A percentile compares a stretch with the other conserved stretches of the same genome.
Conservation (phyloP, 371 early-diverging fungal genomes). For the Mortierella sp. region DNA sequence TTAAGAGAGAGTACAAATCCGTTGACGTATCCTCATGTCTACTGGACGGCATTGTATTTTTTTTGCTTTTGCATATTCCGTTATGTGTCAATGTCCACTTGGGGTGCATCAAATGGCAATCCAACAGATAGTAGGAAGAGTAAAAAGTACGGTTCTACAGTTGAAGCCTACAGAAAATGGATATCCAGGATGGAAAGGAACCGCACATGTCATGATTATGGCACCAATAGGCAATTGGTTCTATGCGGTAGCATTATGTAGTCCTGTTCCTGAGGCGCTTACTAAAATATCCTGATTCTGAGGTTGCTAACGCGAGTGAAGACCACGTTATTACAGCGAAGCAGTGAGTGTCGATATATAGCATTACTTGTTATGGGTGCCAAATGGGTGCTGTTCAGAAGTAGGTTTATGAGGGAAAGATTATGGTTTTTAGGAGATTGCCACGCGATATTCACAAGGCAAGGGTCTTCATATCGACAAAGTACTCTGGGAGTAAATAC, state of each 20-base stretch:
- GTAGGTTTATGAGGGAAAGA: too few species aligned
- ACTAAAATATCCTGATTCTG: too few species aligned
- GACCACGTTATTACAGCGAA: too few species aligned
- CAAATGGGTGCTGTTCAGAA: too few species aligned
- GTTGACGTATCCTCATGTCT: slow-evolving; percentile 1
- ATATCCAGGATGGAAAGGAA: slow-evolving; percentile 6
- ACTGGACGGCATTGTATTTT: neutral
- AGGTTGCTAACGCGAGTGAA: too few species aligned
- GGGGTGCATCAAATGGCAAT: neutral
- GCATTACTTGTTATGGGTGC: too few species aligned
- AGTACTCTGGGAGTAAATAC: too few species aligned
- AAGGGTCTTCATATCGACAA: too few species aligned
- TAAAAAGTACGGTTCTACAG: neutral
- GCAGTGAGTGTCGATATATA: too few species aligned
- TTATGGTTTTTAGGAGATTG: neutral
- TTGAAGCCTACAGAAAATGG: neutral
- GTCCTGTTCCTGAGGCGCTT: too few species aligned
- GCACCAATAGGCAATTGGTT: neutral
- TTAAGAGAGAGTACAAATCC: neutral
- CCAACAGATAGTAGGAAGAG: neutral
- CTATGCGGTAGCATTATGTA: neutral
- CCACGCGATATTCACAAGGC: neutral
- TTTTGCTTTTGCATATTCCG: slow-evolving; percentile 20
- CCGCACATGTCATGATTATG: neutral
- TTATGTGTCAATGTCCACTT: slow-evolving; percentile 12